Evolutionary conservation across 805 yeast species (phyloP), one percentile per base, ranked within the genome.

Genomic region (Brettanomyces anomalus): DNA sequence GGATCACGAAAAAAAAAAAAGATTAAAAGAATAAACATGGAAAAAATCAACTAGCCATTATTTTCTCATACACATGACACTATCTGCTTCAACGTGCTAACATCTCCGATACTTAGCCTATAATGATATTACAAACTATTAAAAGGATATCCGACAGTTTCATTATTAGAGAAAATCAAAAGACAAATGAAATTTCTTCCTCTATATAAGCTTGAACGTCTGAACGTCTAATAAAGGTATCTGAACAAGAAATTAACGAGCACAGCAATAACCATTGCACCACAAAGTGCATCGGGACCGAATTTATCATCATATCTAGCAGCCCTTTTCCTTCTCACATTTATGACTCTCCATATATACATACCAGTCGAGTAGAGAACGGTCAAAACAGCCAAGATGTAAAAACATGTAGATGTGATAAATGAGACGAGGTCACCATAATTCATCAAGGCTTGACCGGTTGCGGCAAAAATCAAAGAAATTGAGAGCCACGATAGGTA

Each of bases 401-500:
- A 88, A 65, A 93, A 93, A 14, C 94, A 94, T 42, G 87, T 70
- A 1, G 96, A 80, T 0, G 96, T 93, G 36, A 85, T 71, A 54
- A 88, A 71, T 0, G 94, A 79, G 7, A 83, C 70, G 15, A 68
- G 66, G 48, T 80, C 79, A 50, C 98, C 97, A 63, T 83, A 93
- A 49, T 85, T 84, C 52, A 90, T 68, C 51, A 93, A 71, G 0
- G 95, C 75, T 7, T 88, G 84, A 1, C 96, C 94, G 34, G 95
- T 84, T 39, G 90, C 94, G 36, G 93, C 88, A 44, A 93, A 70
- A 36, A 90, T 70, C 70, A 93, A 77, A 7, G 93, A 85, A 52
- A 93, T 86, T 34, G 95, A 89, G 43, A 90, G 67, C 98, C 98
- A 93, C 34, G 94, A 77, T 48, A 93, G 70, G 57, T 81, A 90